Base-by-base conservation (phyloP, 192 early-diverging fungal genomes). In the Coemansia nantahalensis region DNA sequence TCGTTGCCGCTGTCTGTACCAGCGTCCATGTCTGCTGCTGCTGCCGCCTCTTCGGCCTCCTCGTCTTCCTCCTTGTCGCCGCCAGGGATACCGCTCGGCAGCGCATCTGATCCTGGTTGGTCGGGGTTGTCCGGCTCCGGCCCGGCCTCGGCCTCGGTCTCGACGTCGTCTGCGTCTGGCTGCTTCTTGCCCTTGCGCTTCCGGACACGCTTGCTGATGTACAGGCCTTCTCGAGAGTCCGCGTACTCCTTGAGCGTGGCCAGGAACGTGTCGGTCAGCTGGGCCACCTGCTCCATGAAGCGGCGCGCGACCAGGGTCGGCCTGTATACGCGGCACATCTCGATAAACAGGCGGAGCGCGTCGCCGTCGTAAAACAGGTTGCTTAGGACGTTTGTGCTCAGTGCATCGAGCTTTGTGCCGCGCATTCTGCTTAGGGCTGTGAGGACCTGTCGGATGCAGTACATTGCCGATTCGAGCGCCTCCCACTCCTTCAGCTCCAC, bases 311-410 rank as follows among this genome's bases (percentile, higher is more conserved):
- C 42, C 19, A 52, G 59, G 4, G 60, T 68, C 8, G 72, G 72
- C 23, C 59, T 49, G 57, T 45, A 76, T 5, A 59, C 56, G 23
- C 72, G 64, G 22, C 72, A 76, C 22, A 76, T 37, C 40, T 52
- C 43, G 35, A 63, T 57, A 57, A 76, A 68, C 57, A 76, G 23
- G 41, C 59, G 57, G 11, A 76, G 62, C 2, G 66, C 72, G 35
- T 76, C 72, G 18, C 72, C 72, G 24, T 76, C 72, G 48, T 76
- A 76, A 41, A 68, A 68, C 39, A 76, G 54, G 31, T 76, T 76
- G 60, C 66, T 65, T 23, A 68, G 42, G 4, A 68, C 62, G 30
- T 68, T 63, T 2, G 68, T 65, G 24, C 62, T 55, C 15, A 74
- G 53, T 2, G 63, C 37, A 3, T 64, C 56, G 18, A 76, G 65